Base-by-base conservation (phyloP, 2,329 filamentous ascomycete species). In the Aspergillus udagawae region DNA sequence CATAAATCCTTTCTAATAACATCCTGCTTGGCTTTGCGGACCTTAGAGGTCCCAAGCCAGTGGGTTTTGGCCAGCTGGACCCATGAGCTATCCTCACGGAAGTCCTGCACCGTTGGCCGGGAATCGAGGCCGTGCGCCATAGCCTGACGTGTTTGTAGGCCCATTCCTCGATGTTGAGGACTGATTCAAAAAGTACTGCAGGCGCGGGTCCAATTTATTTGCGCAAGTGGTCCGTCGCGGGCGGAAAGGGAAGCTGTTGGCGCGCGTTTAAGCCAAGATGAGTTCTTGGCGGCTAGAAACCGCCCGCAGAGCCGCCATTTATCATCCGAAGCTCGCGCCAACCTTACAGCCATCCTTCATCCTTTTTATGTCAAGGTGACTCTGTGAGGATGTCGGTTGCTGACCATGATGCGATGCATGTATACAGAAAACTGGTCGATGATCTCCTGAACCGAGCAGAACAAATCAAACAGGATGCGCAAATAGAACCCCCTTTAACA, bases 1-100 rank as follows among this genome's bases (percentile, higher is more conserved):
- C 93, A 99, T 57, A 99, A 87, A 68, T 90, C 86, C 65, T 86
- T 84, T 78, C 95, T 96, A 69, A 99, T 77, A 49, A 95, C 85
- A 62, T 95, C 89, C 52, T 82, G 81, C 66, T 90, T 93, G 75
- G 90, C 89, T 76, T 90, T 87, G 75, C 87, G 90, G 68, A 84
- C 78, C 70, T 87, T 91, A 51, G 83, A 75, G 28, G 82, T 73
- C 71, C 88, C 88, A 60, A 96, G 79, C 94, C 94, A 99, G 75
- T 93, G 83, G 74, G 90, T 86, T 69, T 87, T 85, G 60, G 94
- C 94, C 63, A 97, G 80, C 72, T 89, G 78, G 59, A 84, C 83
- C 75, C 84, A 83, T 61, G 79, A 67, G 61, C 69, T 76, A 54
- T 75, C 73, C 56, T 73, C 73, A 58, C 72, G 73, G 55, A 77